These are phyloP conservation scores for Asterophora parasitica DNA, from an alignment of 768 basidiomycete genomes.

Conservation along the genomic window DNA sequence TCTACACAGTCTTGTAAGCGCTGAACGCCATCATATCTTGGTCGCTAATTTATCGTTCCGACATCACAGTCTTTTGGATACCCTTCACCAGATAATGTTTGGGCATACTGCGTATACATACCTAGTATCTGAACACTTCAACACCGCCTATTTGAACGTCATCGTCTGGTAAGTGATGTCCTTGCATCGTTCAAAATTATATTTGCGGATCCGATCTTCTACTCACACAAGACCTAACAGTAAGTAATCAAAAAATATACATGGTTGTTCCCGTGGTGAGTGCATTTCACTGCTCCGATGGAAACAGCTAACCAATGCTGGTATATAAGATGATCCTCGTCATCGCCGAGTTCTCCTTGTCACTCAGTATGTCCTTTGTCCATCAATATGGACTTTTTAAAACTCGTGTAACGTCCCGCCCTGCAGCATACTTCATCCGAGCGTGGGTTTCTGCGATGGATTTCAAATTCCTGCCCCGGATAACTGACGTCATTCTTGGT, in stretches of 20 bases:
- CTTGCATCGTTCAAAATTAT: too few relatives aligned
- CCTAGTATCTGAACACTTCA: slow-evolving; percentile 8
- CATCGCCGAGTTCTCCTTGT: slow-evolving; percentile 7
- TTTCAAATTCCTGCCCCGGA: background rate
- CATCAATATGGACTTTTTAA: background rate
- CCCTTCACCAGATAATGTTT: slow-evolving; percentile 9
- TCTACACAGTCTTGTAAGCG: slow-evolving; percentile 5
- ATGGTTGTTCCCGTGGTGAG: slow-evolving; percentile 1
- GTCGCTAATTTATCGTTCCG: background rate
- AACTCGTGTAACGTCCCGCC: background rate
- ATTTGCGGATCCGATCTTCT: background rate
- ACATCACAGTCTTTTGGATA: slow-evolving; percentile 7
- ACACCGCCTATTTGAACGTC: slow-evolving; percentile 4
- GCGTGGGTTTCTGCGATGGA: background rate
- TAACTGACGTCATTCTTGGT: background rate
- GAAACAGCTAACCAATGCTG: background rate
- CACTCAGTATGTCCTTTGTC: slow-evolving; percentile 1
- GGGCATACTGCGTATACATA: slow-evolving; percentile 8
- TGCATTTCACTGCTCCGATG: background rate
- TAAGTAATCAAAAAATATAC: slow-evolving; percentile 4
- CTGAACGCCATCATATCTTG: background rate
- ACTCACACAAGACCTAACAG: background rate
- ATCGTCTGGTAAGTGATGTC: slow-evolving; percentile 6
- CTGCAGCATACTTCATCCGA: slow-evolving; percentile 8
- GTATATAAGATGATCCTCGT: slow-evolving; percentile 8